phyloP scores from a whole-genome alignment of 305 asterid species.

The Striga hermonthica region DNA sequence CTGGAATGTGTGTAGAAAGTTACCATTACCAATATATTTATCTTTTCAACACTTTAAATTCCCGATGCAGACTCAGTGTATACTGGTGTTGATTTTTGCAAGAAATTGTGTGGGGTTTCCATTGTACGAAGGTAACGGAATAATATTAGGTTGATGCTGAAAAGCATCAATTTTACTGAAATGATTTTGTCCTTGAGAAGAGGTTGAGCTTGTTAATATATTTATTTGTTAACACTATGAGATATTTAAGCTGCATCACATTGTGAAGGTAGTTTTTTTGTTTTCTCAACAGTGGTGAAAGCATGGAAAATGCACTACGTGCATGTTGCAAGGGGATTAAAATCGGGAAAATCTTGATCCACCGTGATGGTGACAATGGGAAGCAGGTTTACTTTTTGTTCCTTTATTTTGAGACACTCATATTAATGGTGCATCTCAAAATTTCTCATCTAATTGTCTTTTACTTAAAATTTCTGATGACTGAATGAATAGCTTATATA shows the following conservation, averaged over 20 bases:
- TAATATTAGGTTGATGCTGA: slow-evolving; percentile 1
- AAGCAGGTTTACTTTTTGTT: slow-evolving; percentile 58
- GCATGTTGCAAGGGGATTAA: slow-evolving; percentile 99
- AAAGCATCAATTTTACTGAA: slow-evolving; percentile 5
- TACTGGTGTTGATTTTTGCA: slow-evolving; percentile 97
- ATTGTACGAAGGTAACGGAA: slow-evolving; percentile 77
- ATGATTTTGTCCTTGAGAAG: background rate
- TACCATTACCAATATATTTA: background rate
- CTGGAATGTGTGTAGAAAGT: slow-evolving; percentile 17
- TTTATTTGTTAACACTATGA: background rate
- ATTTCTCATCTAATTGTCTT: background rate
- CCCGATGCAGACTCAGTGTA: slow-evolving; percentile 72
- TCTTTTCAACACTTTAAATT: slow-evolving; percentile 23
- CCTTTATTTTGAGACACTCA: slow-evolving; percentile 11
- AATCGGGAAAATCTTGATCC: slow-evolving; percentile 93
- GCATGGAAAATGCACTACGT: slow-evolving; percentile 98
- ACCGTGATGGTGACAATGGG: slow-evolving; percentile 97
- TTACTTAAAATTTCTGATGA: slow-evolving; percentile 8
- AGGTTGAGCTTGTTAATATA: slow-evolving; percentile 6
- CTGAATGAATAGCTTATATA: slow-evolving; percentile 80
- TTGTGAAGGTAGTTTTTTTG: background rate
- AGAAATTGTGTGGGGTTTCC: slow-evolving; percentile 96
- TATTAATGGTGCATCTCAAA: slow-evolving; percentile 11
- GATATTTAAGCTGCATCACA: background rate
- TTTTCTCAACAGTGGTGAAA: slow-evolving; percentile 72